A percentile compares a stretch with the other conserved stretches of the same genome.
Evolutionary conservation across 192 early-diverging fungal genomes (phyloP).

Genomic region (Pilobolus umbonatus): DNA sequence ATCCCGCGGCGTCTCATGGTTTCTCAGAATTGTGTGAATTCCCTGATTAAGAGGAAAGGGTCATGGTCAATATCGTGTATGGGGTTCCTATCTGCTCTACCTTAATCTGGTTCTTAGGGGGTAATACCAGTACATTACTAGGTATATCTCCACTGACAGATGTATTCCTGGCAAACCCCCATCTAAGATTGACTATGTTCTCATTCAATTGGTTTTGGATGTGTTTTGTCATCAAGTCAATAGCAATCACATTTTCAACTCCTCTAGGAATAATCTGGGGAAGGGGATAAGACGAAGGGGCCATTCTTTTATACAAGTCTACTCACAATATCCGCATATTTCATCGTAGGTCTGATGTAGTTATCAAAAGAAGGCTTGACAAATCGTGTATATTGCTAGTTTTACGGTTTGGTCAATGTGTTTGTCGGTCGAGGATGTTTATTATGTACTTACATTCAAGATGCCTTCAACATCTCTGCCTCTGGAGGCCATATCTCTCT

Average conservation of each 20-base stretch:
- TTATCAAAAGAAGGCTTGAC: slow-evolving; percentile 95
- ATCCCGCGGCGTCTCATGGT: slow-evolving; percentile 61
- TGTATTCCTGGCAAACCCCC: slow-evolving; percentile 49
- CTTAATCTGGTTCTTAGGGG: slow-evolving; percentile 51
- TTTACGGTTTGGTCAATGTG: too few relatives aligned
- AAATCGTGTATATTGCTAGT: slow-evolving; percentile 84
- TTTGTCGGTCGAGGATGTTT: too few relatives aligned
- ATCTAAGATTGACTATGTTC: slow-evolving; percentile 51
- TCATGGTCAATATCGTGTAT: too few relatives aligned
- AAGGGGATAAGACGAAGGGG: too few relatives aligned
- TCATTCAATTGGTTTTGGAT: slow-evolving; percentile 80
- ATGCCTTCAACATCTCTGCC: slow-evolving; percentile 85
- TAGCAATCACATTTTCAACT: slow-evolving; percentile 85
- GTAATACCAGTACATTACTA: slow-evolving; percentile 41
- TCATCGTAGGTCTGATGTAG: slow-evolving; percentile 88
- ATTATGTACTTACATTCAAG: slow-evolving; percentile 44
- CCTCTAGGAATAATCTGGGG: slow-evolving; percentile 84
- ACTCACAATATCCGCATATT: slow-evolving; percentile 81
- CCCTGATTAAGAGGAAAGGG: slow-evolving; percentile 40
- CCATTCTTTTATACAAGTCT: too few relatives aligned
- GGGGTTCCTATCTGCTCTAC: slow-evolving; percentile 16
- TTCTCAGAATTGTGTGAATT: slow-evolving; percentile 80
- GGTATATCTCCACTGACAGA: slow-evolving; percentile 32
- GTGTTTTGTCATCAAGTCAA: slow-evolving; percentile 89
- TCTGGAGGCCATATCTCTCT: slow-evolving; percentile 86